Conservation (phyloP, 305 asterid species). For the Solanum hybrid region DNA sequence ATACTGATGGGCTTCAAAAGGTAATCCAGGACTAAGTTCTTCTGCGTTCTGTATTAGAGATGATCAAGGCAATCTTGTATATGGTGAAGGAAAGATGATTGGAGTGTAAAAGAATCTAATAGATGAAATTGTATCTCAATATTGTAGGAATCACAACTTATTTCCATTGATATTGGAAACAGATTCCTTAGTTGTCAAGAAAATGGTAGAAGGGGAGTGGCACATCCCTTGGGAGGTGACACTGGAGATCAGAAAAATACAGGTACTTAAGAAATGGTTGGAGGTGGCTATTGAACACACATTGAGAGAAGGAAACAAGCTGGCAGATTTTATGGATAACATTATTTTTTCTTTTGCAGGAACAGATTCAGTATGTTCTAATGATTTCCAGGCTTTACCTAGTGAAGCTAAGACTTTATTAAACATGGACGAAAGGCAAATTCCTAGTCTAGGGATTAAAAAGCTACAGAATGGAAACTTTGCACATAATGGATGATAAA, state of each 20-base stretch:
- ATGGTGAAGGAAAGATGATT: not conserved
- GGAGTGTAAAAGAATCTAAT: not conserved
- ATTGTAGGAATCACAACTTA: not conserved
- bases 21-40: not conserved
- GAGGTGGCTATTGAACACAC: not conserved
- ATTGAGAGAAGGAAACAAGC: not conserved
- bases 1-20: not conserved
- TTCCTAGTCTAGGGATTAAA: not conserved
- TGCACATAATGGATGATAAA: not conserved
- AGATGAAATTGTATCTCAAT: not conserved
- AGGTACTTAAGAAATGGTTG: not conserved
- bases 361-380: not conserved
- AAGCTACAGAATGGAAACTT: too few relatives aligned
- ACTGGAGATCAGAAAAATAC: not conserved
- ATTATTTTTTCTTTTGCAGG: not conserved
- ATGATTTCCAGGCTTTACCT: not conserved
- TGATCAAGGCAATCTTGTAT: not conserved
- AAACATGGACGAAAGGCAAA: not conserved
- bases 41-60: not conserved
- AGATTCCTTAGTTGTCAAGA: not conserved
- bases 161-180: not conserved
- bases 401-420: not conserved
- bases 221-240: not conserved
- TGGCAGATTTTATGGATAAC: not conserved
- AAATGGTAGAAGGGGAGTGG: not conserved